phyloP scores from a whole-genome alignment of 1,284 basidiomycete species.

The Austroboletus niveus region DNA sequence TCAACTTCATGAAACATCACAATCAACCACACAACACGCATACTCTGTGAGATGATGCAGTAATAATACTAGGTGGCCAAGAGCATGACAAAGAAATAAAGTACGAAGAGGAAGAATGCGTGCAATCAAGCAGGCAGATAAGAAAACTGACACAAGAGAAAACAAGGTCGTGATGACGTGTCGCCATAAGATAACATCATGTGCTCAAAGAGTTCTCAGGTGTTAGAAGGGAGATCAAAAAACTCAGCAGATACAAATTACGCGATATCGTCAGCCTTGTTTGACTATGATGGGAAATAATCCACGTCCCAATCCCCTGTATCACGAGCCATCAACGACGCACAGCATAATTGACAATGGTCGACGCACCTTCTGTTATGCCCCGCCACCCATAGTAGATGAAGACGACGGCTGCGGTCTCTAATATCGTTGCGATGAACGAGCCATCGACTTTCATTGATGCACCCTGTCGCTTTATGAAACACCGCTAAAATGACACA shows the following conservation, averaged over 20 bases:
- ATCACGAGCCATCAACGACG: constrained; percentile 4
- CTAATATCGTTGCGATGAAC: constrained; percentile 76
- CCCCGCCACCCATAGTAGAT: constrained; percentile 79
- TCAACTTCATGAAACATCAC: constrained; percentile 1
- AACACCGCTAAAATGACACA: constrained; percentile 1
- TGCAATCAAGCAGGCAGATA: not conserved
- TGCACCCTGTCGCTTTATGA: constrained; percentile 44
- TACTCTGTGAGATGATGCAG: constrained; percentile 3
- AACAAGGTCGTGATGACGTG: constrained; percentile 1
- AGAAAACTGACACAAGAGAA: not conserved
- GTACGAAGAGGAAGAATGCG: not conserved
- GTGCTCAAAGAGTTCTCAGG: constrained; percentile 3
- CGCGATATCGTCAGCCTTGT: not conserved
- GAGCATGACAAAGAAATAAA: constrained; percentile 5
- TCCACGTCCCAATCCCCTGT: constrained; percentile 34
- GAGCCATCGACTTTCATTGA: constrained; percentile 72
- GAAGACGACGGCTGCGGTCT: constrained; percentile 67
- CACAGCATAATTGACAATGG: not conserved
- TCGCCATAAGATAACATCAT: constrained; percentile 5
- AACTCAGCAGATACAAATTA: constrained; percentile 15
- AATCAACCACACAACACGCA: not conserved
- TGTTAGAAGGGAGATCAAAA: not conserved
- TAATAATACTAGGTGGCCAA: not conserved
- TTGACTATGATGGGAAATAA: constrained; percentile 26
- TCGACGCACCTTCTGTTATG: constrained; percentile 75